These are phyloP conservation scores for Monotropa hypopitys DNA, from an alignment of 179 eudicot species.

Conservation along the genomic window DNA sequence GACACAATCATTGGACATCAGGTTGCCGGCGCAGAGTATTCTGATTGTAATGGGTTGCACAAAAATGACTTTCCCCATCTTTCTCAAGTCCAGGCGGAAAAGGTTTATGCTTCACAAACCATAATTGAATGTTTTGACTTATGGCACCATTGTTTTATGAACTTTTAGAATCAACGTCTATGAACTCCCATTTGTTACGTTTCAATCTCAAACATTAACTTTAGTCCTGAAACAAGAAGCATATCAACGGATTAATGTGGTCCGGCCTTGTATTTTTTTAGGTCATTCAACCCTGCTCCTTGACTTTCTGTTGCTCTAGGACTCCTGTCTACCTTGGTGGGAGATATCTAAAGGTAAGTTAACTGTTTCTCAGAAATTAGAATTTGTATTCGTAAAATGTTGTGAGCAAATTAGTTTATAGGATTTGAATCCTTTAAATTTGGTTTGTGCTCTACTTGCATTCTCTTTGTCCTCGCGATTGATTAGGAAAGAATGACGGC, in stretches of 20 bases:
- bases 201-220: background rate
- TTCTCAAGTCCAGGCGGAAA: constrained; percentile 18
- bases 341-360: constrained; percentile 79
- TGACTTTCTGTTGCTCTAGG: constrained; percentile 42
- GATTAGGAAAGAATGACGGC: background rate
- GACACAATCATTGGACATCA: constrained; percentile 10
- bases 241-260: background rate
- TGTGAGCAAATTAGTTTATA: constrained; percentile 1
- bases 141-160: background rate
- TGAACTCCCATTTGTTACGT: background rate
- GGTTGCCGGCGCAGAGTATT: constrained; percentile 8
- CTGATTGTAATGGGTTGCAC: constrained; percentile 18
- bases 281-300: constrained; percentile 49
- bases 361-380: background rate
- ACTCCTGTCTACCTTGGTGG: constrained; percentile 71
- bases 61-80: constrained; percentile 13
- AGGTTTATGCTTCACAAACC: constrained; percentile 20
- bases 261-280: constrained; percentile 11
- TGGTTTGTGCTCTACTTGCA: background rate
- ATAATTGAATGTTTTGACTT: background rate
- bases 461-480: background rate
- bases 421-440: background rate
- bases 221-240: background rate
- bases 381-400: background rate
- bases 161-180: background rate